Base-by-base conservation (phyloP, 805 yeast species). In the Tetrapisispora phaffii region DNA sequence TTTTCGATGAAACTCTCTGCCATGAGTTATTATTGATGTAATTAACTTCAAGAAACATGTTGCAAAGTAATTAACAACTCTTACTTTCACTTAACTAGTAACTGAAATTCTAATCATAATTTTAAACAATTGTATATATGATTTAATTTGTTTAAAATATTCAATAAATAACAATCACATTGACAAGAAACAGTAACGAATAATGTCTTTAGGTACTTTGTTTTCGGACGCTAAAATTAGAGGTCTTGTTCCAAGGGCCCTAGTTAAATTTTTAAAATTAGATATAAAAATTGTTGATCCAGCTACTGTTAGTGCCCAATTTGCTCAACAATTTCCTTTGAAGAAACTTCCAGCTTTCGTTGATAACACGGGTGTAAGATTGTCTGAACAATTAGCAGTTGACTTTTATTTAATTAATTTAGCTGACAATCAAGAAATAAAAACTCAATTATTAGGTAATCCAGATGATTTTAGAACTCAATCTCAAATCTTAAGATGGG, bases 301-400 rank as follows among this genome's bases (percentile, higher is more conserved):
- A 8, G 52, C 57, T 16, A 56, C 57, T 34, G 55, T 47, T 19
- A 55, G 61, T 38, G 71, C 65, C 34, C 71, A 69, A 58, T 77
- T 60, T 63, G 58, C 61, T 45, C 68, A 67, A 56, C 56, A 68
- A 58, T 84, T 83, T 76, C 88, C 90, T 53, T 69, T 79, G 60
- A 69, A 66, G 49, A 78, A 75, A 64, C 68, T 75, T 52, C 93
- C 94, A 60, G 77, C 85, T 50, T 81, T 80, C 54, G 52, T 74
- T 59, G 88, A 85, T 41, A 77, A 79, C 54, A 75, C 80, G 61
- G 89, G 90, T 48, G 78, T 70, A 73, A 81, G 80, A 66, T 71
- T 84, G 62, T 73, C 76, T 48, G 90, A 84, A 73, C 73, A 68
- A 47, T 72, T 81, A 60, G 89, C 93, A 49, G 66, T 84, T 58